Conservation (phyloP, 1,284 basidiomycete genomes). For the Hymenochaete sp. region DNA sequence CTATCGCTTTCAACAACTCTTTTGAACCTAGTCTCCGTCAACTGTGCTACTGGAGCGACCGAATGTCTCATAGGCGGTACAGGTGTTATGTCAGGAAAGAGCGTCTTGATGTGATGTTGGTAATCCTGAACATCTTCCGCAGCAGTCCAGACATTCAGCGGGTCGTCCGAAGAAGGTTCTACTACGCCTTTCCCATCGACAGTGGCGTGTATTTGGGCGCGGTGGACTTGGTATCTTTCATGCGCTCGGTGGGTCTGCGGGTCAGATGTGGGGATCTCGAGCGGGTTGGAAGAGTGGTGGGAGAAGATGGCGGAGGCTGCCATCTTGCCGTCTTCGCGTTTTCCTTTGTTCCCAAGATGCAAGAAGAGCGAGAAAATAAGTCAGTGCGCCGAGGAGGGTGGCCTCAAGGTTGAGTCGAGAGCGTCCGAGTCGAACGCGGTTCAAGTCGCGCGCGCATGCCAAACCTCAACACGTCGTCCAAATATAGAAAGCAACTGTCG, state of each 20-base stretch:
- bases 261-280: constrained; percentile 63
- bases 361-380: no score
- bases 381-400: no score
- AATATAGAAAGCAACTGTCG: no score
- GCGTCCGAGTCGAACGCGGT: no score
- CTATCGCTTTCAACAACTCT: constrained; percentile 38
- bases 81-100: constrained; percentile 12
- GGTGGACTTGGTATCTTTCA: constrained; percentile 38
- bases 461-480: no score
- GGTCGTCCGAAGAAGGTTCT: constrained; percentile 41
- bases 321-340: no score
- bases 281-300: constrained; percentile 70
- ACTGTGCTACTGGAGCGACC: constrained; percentile 1
- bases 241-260: constrained; percentile 37
- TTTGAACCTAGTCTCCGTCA: constrained; percentile 26
- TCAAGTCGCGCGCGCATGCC: no score
- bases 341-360: no score
- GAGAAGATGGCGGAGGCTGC: constrained; percentile 41
- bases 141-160: constrained; percentile 31
- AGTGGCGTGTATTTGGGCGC: constrained; percentile 28
- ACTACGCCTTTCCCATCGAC: constrained; percentile 18
- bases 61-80: no score
- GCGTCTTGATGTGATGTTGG: constrained; percentile 39
- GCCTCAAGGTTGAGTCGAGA: no score
- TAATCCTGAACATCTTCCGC: constrained; percentile 39